These are phyloP conservation scores for Chloromonas sp. DNA, from an alignment of 163 green algal species.

Conservation along the genomic window DNA sequence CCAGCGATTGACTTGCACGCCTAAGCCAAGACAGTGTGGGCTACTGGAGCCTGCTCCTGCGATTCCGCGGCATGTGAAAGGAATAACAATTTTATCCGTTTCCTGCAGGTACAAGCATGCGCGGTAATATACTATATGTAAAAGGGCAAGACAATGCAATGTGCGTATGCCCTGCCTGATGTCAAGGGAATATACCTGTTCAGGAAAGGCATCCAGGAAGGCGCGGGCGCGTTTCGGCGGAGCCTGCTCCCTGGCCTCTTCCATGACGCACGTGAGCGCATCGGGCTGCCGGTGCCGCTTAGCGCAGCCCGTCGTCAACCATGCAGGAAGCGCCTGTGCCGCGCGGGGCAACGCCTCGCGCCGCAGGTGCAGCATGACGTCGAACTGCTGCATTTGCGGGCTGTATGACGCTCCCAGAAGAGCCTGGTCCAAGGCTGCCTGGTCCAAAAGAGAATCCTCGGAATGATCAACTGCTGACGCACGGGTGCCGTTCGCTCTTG, in stretches of 20 bases:
- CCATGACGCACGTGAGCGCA: constrained; percentile 2
- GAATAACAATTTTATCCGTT: too few relatives aligned
- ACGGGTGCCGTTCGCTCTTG: too few relatives aligned
- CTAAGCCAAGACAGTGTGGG: neutral
- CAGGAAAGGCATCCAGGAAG: constrained; percentile 37
- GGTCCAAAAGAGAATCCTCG: neutral
- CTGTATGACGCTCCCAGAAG: constrained; percentile 18
- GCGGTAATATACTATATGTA: too few relatives aligned
- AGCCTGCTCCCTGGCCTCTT: neutral
- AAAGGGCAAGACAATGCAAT: too few relatives aligned
- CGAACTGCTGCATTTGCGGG: constrained; percentile 39
- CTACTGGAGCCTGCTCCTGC: too few relatives aligned
- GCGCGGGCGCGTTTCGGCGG: constrained; percentile 32
- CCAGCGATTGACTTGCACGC: neutral
- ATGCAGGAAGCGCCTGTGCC: neutral
- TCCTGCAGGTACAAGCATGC: too few relatives aligned
- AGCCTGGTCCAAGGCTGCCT: constrained; percentile 6
- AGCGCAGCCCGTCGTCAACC: neutral
- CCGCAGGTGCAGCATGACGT: constrained; percentile 47
- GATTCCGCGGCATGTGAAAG: too few relatives aligned
- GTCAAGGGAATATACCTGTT: constrained; percentile 11
- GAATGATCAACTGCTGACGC: too few relatives aligned
- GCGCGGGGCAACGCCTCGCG: constrained; percentile 39
- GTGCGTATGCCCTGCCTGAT: too few relatives aligned
- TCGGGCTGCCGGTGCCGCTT: constrained; percentile 7